Conservation (phyloP, 305 asterid genomes). For the Nicotiana rustica region DNA sequence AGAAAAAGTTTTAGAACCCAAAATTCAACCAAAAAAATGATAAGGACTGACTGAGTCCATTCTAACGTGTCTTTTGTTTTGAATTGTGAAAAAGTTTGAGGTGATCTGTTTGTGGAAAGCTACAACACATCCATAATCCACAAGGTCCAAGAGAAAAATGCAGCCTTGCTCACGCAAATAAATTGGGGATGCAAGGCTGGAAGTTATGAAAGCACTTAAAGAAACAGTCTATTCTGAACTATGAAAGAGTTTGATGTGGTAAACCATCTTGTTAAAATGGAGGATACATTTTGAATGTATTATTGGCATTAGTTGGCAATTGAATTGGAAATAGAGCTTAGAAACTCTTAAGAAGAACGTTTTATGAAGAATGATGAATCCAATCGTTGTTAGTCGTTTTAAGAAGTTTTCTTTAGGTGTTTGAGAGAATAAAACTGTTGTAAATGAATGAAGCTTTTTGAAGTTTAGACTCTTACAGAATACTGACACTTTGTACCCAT, state of each 20-base stretch:
- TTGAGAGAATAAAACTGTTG: constrained; percentile 10
- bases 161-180: background rate
- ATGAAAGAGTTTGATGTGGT: constrained; percentile 24
- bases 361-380: constrained; percentile 13
- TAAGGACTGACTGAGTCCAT: no score
- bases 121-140: no score
- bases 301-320: background rate
- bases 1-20: no score
- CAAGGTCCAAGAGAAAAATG: no score
- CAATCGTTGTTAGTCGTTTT: background rate
- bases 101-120: no score
- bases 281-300: background rate
- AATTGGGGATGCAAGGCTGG: background rate
- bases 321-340: background rate
- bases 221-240: background rate
- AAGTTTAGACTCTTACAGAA: background rate
- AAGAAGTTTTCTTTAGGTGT: background rate
- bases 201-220: constrained; percentile 6
- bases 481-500: constrained; percentile 7
- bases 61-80: no score
- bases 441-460: constrained; percentile 16
- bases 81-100: no score
- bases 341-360: background rate
- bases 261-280: constrained; percentile 16
- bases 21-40: no score